phyloP scores from a whole-genome alignment of 129 eudicot genomes.

The Dittrichia graveolens region DNA sequence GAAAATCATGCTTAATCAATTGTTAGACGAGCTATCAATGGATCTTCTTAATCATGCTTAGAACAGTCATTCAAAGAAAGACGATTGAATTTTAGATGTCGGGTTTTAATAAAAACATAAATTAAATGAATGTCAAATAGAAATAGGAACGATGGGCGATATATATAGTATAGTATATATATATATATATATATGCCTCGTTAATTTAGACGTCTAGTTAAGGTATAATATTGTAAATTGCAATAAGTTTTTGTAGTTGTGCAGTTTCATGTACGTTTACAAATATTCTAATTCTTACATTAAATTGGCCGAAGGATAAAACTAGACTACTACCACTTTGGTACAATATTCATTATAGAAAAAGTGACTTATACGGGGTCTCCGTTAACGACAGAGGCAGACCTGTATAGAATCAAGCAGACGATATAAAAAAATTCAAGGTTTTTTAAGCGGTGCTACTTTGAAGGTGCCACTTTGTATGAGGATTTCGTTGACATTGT shows the following conservation, averaged over 20 bases:
- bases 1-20: slow-evolving; percentile 38
- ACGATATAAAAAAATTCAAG: no score
- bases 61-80: background rate
- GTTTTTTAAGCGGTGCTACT: no score
- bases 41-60: slow-evolving; percentile 39
- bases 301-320: background rate
- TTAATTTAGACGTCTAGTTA: background rate
- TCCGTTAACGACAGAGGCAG: no score
- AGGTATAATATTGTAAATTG: slow-evolving; percentile 25
- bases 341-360: no score
- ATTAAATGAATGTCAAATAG: no score
- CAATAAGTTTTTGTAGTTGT: slow-evolving; percentile 10
- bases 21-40: slow-evolving; percentile 54
- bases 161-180: slow-evolving; percentile 19
- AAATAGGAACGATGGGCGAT: no score
- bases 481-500: no score
- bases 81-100: no score
- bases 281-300: slow-evolving; percentile 6
- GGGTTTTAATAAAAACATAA: no score
- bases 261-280: slow-evolving; percentile 4
- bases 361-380: no score
- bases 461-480: no score
- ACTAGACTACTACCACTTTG: slow-evolving; percentile 88
- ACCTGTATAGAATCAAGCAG: no score
- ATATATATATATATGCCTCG: slow-evolving; percentile 18